Base-by-base conservation (phyloP, 1,284 basidiomycete species). In the Uromyces viciae-fabae region DNA sequence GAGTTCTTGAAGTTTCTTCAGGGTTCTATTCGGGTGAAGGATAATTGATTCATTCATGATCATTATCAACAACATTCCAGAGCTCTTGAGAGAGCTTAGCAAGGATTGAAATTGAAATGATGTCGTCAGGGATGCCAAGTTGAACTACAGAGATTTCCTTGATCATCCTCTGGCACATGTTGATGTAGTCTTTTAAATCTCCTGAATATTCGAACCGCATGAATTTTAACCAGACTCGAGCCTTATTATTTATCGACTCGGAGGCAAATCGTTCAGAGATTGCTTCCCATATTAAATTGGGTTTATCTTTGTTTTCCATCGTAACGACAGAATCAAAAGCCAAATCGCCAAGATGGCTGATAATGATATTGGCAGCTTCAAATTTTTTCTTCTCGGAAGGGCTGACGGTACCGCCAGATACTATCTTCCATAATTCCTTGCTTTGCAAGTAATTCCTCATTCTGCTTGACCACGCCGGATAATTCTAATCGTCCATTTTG, bases 41-140 rank as follows among this genome's bases (percentile, higher is more conserved):
- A 56, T n/a, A 22, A 56, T 56, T n/a, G 54, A 56, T 60, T 60
- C 58, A 33, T 60, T 60, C 58, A 60, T 31, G 22, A 60, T 60
- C 17, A 60, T 60, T 28, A 33, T 60, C 58, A 33, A 60, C 58
- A 60, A 60, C 58, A 60, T 60, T 60, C 58, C 58, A 60, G 25
- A 33, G 36, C 5, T 60, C 58, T 28, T n/a, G 5, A 14, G 58
- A 15, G 7, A 60, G 25, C 36, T 60, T 60, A 5, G 58, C 58
- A 5, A 60, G 58, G 28, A 60, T 60, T 28, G 60, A 38, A n/a
- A 38, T 64, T 17, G 60, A 36, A 38, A 64, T 38, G 5, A 38
- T 64, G n/a, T 64, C 60, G 25, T 40, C 33, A 14, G 60, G 60
- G 25, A 64, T 64, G 2, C 60, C 60, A 22, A 64, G 31, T 40